Evolutionary conservation across 345 rosid species (phyloP), one percentile per base, ranked within the genome.

Genomic region (Cardamine occulta): DNA sequence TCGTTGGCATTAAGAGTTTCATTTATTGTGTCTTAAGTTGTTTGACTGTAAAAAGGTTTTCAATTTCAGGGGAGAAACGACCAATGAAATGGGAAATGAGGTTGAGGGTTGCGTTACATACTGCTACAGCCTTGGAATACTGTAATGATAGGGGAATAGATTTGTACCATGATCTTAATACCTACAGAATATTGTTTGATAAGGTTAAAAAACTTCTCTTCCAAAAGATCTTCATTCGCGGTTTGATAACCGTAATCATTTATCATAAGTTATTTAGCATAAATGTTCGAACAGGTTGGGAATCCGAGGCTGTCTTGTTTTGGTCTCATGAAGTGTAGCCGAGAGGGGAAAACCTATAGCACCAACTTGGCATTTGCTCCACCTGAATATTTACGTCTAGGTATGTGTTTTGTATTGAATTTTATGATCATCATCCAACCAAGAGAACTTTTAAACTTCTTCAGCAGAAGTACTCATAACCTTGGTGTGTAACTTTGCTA

Each of bases 1-100:
- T 51, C 18, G 11, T 59, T 32, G 34, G 28, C 23, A 10, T 7
- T 23, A 48, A 34, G n/a, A 12, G 31, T 23, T 63, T 37, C 40
- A 14, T 47, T 47, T 63, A 26, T 47, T 21, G 9, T 31, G 8
- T 31, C 3, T 59, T 59, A 15, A 9, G 18, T 62, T 54, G 12
- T 23, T 42, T 17, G 19, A 37, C 39, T 48, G 29, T 64, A 15
- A 71, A 55, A 37, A 57, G 35, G 47, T 29, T 66, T 49, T 26
- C 3, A 26, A 26, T 26, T 28, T 28, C 74, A 92, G 99, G 99
- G 99, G 99, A 95, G 79, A 89, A 80, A 70, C 90, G 87, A 77
- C 99, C 98, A 3, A 95, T 95, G 99, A 90, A 90, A 85, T 95
- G 98, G 99, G 88, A 92, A 76, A 95, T 89, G 94, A 89, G 98